Evolutionary conservation across 345 rosid genomes (phyloP).

Genomic region (Turritis glabra): DNA sequence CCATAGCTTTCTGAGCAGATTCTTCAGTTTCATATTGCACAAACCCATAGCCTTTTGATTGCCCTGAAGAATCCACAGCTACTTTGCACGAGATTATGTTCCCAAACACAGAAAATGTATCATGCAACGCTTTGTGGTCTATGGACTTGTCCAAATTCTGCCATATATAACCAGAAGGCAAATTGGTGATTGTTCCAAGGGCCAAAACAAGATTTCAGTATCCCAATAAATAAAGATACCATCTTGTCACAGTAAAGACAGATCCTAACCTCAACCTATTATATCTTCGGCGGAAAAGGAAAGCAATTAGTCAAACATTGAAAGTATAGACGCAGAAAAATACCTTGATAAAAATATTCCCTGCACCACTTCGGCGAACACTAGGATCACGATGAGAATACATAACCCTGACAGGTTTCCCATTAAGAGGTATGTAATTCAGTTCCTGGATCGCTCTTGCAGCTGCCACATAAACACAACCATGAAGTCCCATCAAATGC

Average conservation of each 20-base stretch:
- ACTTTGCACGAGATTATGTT: conserved; percentile 90
- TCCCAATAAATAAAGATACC: not conserved
- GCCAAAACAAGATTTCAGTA: not conserved
- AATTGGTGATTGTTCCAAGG: not conserved
- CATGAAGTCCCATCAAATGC: not conserved
- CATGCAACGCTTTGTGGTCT: conserved; percentile 89
- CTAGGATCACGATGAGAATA: conserved; percentile 83
- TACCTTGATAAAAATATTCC: conserved; percentile 94
- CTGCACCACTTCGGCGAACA: conserved; percentile 85
- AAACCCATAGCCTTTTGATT: conserved; percentile 94
- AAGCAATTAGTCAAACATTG: not conserved
- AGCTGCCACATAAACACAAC: conserved; percentile 51
- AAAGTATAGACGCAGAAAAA: not conserved
- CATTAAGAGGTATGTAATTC: conserved; percentile 78
- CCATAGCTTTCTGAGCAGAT: conserved; percentile 76
- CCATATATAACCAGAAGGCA: conserved; percentile 11
- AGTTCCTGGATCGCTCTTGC: conserved; percentile 79
- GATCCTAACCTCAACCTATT: not conserved
- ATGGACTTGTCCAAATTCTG: conserved; percentile 89
- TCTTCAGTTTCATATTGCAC: conserved; percentile 86
- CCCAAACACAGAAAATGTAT: conserved; percentile 81
- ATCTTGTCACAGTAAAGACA: not conserved
- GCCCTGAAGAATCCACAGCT: conserved; percentile 81
- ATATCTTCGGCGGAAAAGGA: not conserved
- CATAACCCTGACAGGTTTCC: conserved; percentile 78